Evolutionary conservation across 176 grass and related monocot genomes (phyloP).

Genomic region (Eleusine indica): DNA sequence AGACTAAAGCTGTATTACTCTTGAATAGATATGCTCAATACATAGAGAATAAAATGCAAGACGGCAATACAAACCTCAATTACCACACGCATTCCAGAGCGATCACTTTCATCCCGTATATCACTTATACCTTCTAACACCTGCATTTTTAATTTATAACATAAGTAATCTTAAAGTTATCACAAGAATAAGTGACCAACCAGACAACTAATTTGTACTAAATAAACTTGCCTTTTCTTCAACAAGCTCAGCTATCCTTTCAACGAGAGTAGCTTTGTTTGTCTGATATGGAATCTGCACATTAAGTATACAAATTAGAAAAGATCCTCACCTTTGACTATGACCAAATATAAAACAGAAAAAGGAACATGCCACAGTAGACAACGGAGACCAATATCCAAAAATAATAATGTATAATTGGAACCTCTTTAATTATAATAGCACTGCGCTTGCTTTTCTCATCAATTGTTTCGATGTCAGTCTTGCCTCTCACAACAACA

Average conservation of each 20-base stretch:
- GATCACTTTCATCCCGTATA: conserved; percentile 96
- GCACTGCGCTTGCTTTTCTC: conserved; percentile 74
- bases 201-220: conserved; percentile 17
- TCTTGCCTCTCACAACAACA: conserved; percentile 89
- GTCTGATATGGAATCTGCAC: conserved; percentile 90
- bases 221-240: conserved; percentile 82
- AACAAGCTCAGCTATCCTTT: conserved; percentile 92
- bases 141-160: conserved; percentile 47
- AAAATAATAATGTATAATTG: conserved; percentile 26
- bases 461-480: conserved; percentile 75
- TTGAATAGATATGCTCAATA: conserved; percentile 23
- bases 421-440: conserved; percentile 96
- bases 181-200: conserved; percentile 10
- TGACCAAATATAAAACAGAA: neutral
- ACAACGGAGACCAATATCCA: neutral
- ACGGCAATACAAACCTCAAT: conserved; percentile 75
- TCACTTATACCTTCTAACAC: conserved; percentile 95
- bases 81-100: conserved; percentile 95
- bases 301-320: conserved; percentile 37
- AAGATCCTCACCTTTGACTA: neutral
- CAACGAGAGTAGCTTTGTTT: conserved; percentile 88
- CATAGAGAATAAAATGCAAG: conserved; percentile 21
- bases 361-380: conserved; percentile 16
- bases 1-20: neutral
- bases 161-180: conserved; percentile 14